Percentiles rank a stretch among this genome's conserved stretches.
These are phyloP conservation scores for Carallia pectinifolia DNA, from an alignment of 345 rosid species.

Conservation along the genomic window DNA sequence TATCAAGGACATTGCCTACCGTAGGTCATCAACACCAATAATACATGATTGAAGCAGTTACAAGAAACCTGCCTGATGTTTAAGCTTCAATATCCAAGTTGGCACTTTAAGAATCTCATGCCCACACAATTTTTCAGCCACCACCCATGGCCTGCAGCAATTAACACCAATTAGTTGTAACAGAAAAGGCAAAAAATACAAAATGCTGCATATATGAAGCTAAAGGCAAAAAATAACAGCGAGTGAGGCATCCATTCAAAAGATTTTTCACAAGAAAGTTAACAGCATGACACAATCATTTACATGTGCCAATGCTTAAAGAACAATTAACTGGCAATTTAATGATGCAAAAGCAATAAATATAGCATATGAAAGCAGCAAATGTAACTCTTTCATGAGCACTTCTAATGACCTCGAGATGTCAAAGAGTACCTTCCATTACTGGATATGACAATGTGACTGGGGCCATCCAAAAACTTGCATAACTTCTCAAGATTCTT, in stretches of 20 bases:
- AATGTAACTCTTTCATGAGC: not conserved
- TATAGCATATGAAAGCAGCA: not conserved
- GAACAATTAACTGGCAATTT: no score
- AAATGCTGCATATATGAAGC: not conserved
- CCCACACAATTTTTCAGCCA: slow-evolving; percentile 16
- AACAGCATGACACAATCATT: no score
- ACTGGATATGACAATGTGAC: slow-evolving; percentile 35
- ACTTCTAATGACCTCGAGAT: not conserved
- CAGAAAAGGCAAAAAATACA: not conserved
- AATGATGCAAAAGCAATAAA: no score
- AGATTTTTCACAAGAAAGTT: not conserved
- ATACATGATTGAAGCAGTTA: not conserved
- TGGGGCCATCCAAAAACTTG: slow-evolving; percentile 32
- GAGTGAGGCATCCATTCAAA: not conserved
- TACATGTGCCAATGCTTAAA: no score
- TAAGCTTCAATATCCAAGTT: slow-evolving; percentile 17
- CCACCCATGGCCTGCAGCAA: slow-evolving; percentile 46
- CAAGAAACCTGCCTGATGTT: slow-evolving; percentile 22
- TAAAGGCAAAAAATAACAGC: not conserved
- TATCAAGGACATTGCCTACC: not conserved
- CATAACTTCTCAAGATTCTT: slow-evolving; percentile 25
- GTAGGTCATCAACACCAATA: not conserved
- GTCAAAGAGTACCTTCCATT: slow-evolving; percentile 35
- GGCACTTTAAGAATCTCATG: slow-evolving; percentile 2
- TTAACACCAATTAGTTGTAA: not conserved